Base-by-base conservation (phyloP, 805 yeast genomes). In the Candida multigemmis region DNA sequence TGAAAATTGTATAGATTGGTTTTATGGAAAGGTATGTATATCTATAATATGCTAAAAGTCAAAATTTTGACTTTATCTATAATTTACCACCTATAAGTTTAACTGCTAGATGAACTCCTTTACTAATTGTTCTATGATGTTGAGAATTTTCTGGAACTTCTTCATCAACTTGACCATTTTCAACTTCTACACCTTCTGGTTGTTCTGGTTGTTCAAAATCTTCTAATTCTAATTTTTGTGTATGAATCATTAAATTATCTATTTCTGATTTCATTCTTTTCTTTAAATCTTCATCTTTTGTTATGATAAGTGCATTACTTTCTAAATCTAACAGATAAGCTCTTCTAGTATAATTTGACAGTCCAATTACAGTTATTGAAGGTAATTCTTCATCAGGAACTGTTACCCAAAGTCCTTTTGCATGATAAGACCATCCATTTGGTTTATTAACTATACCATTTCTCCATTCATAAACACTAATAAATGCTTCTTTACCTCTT, bases 341-440 rank as follows among this genome's bases (percentile, higher is more conserved):
- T 34, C 98, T 65, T 36, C 79, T 72, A 0, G 98, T 91, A 51
- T 86, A 91, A 50, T 91, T 91, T 0, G 96, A 85, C 1, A 95
- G 83, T 0, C 98, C 98, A 26, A 91, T 67, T 5, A 87, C 73
- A 0, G 96, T 83, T 8, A 84, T 55, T 12, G 78, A 65, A 2
- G 96, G 96, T 8, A 47, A 44, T 0, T 40, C 35, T 24, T 74
- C 79, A 2, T 55, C 63, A 1, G 85, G 80, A 8, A 62, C 59
- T 6, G 71, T 62, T 0, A 83, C 55, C 97, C 97, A 91, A 4
- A 89, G 57, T 1, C 98, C 98, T 48, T 91, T 91, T 9, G 98
- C 97, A 47, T 91, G 98, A 50, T 91, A 91, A 0, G 96, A 83
- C 97, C 98, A 89, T 1, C 98, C 98, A 16, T 63, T 68, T 1